Evolutionary conservation across 192 early-diverging fungal genomes (phyloP).

Genomic region (Coemansia reversa): DNA sequence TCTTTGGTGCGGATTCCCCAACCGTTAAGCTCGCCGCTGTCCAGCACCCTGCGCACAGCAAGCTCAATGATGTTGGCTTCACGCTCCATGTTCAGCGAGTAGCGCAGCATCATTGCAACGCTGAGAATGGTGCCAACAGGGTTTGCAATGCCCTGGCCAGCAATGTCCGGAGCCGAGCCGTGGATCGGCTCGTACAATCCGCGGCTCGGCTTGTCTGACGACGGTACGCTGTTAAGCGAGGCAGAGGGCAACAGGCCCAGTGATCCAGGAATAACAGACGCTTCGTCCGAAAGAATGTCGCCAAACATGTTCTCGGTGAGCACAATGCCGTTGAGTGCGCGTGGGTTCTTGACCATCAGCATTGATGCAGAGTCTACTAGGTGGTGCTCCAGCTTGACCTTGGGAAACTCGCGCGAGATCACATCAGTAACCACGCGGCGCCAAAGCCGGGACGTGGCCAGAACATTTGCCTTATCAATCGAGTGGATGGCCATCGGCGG

Average conservation of each 20-base stretch:
- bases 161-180: conserved; percentile 98
- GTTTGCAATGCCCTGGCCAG: conserved; percentile 95
- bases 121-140: conserved; percentile 97
- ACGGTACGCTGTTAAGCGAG: conserved; percentile 82
- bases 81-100: conserved; percentile 85
- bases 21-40: conserved; percentile 68
- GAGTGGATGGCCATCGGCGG: conserved; percentile 90
- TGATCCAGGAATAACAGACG: conserved; percentile 90
- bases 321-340: conserved; percentile 88
- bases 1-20: conserved; percentile 85
- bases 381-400: conserved; percentile 83
- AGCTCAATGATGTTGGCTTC: conserved; percentile 92
- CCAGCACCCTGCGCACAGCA: conserved; percentile 88
- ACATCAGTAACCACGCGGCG: conserved; percentile 89
- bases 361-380: conserved; percentile 97
- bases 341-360: conserved; percentile 92
- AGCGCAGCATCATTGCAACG: conserved; percentile 90
- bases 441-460: conserved; percentile 97
- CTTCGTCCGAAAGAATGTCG: conserved; percentile 96
- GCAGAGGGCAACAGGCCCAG: conserved; percentile 94
- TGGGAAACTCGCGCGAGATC: conserved; percentile 85
- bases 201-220: conserved; percentile 64
- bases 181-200: conserved; percentile 99
- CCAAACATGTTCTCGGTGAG: conserved; percentile 99
- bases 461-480: conserved; percentile 98